Base-by-base conservation (phyloP, 129 eudicot genomes). In the Silybum marianum region DNA sequence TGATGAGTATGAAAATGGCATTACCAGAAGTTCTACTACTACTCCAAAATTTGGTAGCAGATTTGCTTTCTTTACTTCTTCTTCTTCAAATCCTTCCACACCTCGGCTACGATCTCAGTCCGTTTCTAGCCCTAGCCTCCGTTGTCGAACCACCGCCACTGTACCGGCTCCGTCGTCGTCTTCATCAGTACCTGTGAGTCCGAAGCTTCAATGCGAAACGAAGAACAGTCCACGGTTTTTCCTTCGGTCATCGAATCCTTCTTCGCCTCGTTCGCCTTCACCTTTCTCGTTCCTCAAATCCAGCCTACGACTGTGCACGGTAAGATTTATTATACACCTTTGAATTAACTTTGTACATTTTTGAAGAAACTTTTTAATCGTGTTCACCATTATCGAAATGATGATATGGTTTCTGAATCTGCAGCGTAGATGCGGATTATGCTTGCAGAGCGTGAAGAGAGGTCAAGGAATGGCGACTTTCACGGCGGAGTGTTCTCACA, bases 401-500 rank as follows among this genome's bases (percentile, higher is more conserved):
- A 1, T 38, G 13, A 67, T 19, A 4, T 28, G 24, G 40, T 58
- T 4, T 34, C 0, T 71, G 39, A 25, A 69, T 60, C 14, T 74
- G 83, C 97, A 88, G 93, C 63, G 86, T 58, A 89, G 94, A 60
- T 95, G 99, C 21, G 97, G 98, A 22, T 83, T 93, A 75, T 95
- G 99, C 46, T 76, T 87, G n/a, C 95, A 87, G 79, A 87, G 84
- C 30, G 88, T 93, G 62, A 95, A 91, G 81, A 80, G 86, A 21
- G 99, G 99, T 6, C 95, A 89, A 72, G 99, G 98, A 16, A 87
- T 84, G 80, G 98, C 99, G 9, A 89, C 86, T 21, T 92, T 91
- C 82, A 95, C 97, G 80, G 95, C 98, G n/a, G 99, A 92, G 78
- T 95, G 99, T 72, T 90, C 86, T 12, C 95, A 95, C 81, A 65